Evolutionary conservation across 345 rosid genomes (phyloP).

Genomic region (Salix koriyanagi): DNA sequence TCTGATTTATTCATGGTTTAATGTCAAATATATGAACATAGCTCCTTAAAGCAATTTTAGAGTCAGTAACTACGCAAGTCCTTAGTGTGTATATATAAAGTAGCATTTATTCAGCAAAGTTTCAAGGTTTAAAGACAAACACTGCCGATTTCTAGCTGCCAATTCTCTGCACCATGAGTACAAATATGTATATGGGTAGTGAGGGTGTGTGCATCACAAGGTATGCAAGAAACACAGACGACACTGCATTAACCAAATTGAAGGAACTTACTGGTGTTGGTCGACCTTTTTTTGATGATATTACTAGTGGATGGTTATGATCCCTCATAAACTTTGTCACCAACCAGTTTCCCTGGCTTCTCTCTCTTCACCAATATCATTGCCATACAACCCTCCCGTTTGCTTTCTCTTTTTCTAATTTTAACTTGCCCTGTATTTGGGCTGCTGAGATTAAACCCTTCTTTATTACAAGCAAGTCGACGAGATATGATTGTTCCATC

Average conservation of each 20-base stretch:
- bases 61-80: not conserved
- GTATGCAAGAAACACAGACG: not conserved
- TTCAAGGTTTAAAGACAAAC: not conserved
- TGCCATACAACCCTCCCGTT: constrained; percentile 88
- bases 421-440: constrained; percentile 53
- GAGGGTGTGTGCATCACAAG: not conserved
- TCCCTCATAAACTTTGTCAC: constrained; percentile 78
- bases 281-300: constrained; percentile 69
- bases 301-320: constrained; percentile 79
- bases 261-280: constrained; percentile 55
- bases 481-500: constrained; percentile 84
- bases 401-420: constrained; percentile 64
- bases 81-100: no score
- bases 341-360: constrained; percentile 73
- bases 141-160: not conserved
- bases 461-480: constrained; percentile 89
- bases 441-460: constrained; percentile 75
- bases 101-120: not conserved
- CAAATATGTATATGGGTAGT: not conserved
- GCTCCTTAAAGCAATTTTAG: not conserved
- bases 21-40: no score
- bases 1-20: not conserved
- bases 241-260: not conserved
- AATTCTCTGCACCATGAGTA: not conserved
- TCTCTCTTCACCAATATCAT: constrained; percentile 78